Evolutionary conservation across 164 flowering plant genomes (phyloP).

Genomic region (Liquidambar formosana): DNA sequence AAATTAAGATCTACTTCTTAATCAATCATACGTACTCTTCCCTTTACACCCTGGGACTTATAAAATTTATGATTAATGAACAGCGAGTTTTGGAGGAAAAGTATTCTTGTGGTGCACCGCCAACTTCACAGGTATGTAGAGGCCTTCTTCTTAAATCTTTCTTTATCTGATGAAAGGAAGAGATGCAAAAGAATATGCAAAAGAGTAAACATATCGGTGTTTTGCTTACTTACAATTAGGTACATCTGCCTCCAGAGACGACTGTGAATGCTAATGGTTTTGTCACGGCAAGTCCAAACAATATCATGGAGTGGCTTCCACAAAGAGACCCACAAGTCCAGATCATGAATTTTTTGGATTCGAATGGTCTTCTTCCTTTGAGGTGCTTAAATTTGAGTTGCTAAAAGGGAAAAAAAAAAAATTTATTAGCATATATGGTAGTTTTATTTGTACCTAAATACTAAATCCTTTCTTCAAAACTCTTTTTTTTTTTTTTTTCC

Average conservation of each 20-base stretch:
- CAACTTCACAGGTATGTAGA: conserved; percentile 12
- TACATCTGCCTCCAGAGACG: conserved; percentile 17
- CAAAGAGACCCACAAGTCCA: conserved; percentile 43
- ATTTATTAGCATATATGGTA: background rate
- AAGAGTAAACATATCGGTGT: too few species aligned
- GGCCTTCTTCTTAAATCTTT: background rate
- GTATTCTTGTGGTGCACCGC: conserved; percentile 2
- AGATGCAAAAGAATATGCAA: too few species aligned
- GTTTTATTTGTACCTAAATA: background rate
- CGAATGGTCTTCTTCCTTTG: conserved; percentile 43
- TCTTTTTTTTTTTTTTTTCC: background rate
- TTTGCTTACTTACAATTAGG: conserved; percentile 8
- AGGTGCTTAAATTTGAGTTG: conserved; percentile 23
- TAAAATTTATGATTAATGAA: background rate
- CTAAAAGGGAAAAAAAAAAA: too few species aligned
- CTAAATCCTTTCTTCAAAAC: too few species aligned
- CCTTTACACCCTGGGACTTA: too few species aligned
- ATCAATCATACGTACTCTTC: background rate
- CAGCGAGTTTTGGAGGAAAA: conserved; percentile 33
- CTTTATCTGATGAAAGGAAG: background rate
- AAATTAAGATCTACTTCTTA: background rate
- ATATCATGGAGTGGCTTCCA: conserved; percentile 33
- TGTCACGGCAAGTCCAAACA: conserved; percentile 17
- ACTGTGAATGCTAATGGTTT: conserved; percentile 18
- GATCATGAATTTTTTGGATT: conserved; percentile 34